Percentiles rank a stretch among this genome's conserved stretches.
Conservation (phyloP, 176 grass and related monocot species). For the Tuctoria greenei region DNA sequence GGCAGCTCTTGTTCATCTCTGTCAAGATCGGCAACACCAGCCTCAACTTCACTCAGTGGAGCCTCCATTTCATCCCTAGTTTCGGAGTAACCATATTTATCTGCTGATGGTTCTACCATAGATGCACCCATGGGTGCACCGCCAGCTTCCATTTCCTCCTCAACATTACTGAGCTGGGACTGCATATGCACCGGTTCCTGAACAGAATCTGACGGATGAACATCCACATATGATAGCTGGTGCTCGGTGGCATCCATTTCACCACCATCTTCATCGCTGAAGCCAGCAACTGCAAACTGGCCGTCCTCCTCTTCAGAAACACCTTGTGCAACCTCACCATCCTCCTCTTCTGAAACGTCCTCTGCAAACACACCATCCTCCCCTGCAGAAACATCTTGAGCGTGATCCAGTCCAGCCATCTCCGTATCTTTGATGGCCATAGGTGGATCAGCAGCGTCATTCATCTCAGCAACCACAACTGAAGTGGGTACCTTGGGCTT, state of each 20-base stretch:
- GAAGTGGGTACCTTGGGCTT: constrained; percentile 18
- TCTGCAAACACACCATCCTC: constrained; percentile 19
- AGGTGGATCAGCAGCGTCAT: background rate
- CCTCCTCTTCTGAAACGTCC: constrained; percentile 7
- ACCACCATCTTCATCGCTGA: constrained; percentile 8
- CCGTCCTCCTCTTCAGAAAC: constrained; percentile 11
- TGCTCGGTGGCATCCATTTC: constrained; percentile 31
- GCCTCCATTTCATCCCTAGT: constrained; percentile 11
- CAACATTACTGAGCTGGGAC: constrained; percentile 14
- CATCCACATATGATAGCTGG: constrained; percentile 3
- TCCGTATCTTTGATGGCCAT: constrained; percentile 9
- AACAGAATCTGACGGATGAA: constrained; percentile 32
- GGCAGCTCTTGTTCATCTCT: constrained; percentile 48
- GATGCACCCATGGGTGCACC: background rate
- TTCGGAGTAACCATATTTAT: constrained; percentile 5
- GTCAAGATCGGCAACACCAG: constrained; percentile 15
- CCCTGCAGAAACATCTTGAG: constrained; percentile 24
- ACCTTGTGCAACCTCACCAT: constrained; percentile 21
- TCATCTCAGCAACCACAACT: constrained; percentile 25
- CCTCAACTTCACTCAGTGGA: constrained; percentile 27
- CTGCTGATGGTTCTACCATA: constrained; percentile 2
- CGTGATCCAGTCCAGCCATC: background rate
- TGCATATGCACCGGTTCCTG: constrained; percentile 28
- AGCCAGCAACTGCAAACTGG: constrained; percentile 12
- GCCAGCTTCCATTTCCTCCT: constrained; percentile 4